Percentiles rank a stretch among this genome's conserved stretches.
These are phyloP conservation scores for Podospora pseudoanserina DNA, from an alignment of 495 filamentous ascomycete species.

Conservation along the genomic window DNA sequence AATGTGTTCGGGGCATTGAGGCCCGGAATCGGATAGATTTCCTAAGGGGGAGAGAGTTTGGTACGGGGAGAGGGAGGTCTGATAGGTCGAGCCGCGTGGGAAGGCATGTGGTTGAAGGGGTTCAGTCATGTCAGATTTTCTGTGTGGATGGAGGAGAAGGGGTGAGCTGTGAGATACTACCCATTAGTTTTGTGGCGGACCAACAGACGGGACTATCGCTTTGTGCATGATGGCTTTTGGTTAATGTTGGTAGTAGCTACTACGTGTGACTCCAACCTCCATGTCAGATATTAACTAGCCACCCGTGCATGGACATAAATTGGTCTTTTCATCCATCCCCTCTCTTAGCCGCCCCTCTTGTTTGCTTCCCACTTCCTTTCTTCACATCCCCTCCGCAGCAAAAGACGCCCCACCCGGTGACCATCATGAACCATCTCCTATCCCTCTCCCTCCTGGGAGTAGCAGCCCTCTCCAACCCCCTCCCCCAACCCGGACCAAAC, in stretches of 20 bases:
- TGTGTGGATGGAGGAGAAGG: background rate
- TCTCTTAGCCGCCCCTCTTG: background rate
- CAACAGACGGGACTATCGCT: background rate
- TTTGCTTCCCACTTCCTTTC: background rate
- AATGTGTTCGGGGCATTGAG: background rate
- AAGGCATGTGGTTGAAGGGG: background rate
- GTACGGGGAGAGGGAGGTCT: background rate
- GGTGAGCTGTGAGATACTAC: background rate
- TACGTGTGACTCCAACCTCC: background rate
- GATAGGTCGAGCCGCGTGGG: background rate
- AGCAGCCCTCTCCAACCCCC: background rate
- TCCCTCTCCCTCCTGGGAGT: background rate
- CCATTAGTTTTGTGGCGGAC: background rate
- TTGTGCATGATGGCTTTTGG: background rate
- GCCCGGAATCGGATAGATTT: background rate
- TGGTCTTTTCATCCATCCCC: background rate
- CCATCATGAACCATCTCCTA: background rate
- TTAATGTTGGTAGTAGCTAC: background rate
- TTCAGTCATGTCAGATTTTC: background rate
- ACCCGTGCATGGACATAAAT: background rate
- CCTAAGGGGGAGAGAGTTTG: background rate
- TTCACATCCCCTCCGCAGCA: background rate
- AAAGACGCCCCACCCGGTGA: background rate
- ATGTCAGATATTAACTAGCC: background rate
- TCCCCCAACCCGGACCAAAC: background rate